These are phyloP conservation scores for Hortiboletus campestris DNA, from an alignment of 768 basidiomycete species.

Conservation along the genomic window DNA sequence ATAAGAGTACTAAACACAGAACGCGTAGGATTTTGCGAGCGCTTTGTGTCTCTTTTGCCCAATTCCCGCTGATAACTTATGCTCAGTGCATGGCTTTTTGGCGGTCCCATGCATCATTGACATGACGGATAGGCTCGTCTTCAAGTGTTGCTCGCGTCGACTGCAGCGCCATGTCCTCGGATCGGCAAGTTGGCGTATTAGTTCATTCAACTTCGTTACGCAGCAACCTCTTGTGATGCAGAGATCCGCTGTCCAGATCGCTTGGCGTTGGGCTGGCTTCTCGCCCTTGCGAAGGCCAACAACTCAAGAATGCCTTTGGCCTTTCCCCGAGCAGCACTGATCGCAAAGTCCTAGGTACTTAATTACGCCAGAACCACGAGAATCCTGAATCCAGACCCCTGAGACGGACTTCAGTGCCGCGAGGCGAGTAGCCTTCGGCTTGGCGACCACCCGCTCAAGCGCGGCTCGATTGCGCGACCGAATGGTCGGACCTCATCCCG, in stretches of 20 bases:
- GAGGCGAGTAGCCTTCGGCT: not conserved
- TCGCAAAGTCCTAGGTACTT: not conserved
- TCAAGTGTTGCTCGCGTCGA: too few relatives aligned
- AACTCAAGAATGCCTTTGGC: not conserved
- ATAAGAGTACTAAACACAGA: too few relatives aligned
- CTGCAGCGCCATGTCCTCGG: not conserved
- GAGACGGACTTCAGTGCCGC: not conserved
- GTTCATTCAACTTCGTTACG: not conserved
- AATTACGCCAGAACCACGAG: conserved; percentile 1
- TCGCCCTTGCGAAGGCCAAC: not conserved
- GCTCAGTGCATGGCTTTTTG: too few relatives aligned
- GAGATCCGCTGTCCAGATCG: not conserved
- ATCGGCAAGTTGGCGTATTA: not conserved
- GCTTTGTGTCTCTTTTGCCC: too few relatives aligned
- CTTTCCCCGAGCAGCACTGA: not conserved
- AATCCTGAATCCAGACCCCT: not conserved
- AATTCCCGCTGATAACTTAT: too few relatives aligned
- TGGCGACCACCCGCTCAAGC: not conserved
- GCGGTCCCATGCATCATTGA: too few relatives aligned
- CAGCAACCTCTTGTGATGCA: not conserved
- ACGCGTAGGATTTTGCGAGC: too few relatives aligned
- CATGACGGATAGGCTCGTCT: not conserved
- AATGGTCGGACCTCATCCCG: too few relatives aligned
- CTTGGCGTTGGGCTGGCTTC: not conserved
- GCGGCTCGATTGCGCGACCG: not conserved